These are phyloP conservation scores for Ochromonas danica DNA, from an alignment of 108 stramenopile genomes.

Conservation along the genomic window DNA sequence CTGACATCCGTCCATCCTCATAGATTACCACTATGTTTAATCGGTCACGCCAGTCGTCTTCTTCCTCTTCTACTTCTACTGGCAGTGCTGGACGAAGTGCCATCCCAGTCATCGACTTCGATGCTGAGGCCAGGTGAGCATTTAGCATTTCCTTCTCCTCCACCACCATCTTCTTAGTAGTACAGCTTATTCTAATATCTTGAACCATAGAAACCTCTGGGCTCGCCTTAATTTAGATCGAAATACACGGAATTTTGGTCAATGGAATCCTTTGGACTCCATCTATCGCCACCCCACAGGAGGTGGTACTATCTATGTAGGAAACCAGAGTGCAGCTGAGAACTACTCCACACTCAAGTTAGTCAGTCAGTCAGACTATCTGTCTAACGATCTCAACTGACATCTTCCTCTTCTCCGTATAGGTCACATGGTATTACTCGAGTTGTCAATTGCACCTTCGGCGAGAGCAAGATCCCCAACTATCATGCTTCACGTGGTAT, in stretches of 20 bases:
- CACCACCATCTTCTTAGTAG: too few relatives aligned
- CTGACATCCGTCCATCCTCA: too few relatives aligned
- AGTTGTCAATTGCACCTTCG: slow-evolving; percentile 42
- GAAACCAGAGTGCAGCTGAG: slow-evolving; percentile 41
- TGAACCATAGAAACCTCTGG: slow-evolving; percentile 35
- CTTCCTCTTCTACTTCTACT: too few relatives aligned
- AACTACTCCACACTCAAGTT: too few relatives aligned
- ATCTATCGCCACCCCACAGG: slow-evolving; percentile 34
- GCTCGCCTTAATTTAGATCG: slow-evolving; percentile 27
- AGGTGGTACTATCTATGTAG: slow-evolving; percentile 41
- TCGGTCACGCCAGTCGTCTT: too few relatives aligned
- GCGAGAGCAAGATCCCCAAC: slow-evolving; percentile 14
- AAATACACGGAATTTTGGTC: not conserved
- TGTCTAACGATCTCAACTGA: too few relatives aligned
- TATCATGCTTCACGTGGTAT: not conserved
- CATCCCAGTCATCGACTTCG: not conserved
- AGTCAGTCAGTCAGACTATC: too few relatives aligned
- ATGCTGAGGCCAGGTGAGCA: too few relatives aligned
- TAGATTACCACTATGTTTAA: too few relatives aligned
- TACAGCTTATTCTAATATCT: slow-evolving; percentile 28
- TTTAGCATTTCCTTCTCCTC: too few relatives aligned
- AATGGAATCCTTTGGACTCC: slow-evolving; percentile 40
- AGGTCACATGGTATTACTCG: slow-evolving; percentile 35
- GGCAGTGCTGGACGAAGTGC: too few relatives aligned
- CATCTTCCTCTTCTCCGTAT: not conserved